These are phyloP conservation scores for Halenospora varia DNA, from an alignment of 495 filamentous ascomycete genomes.

Conservation along the genomic window DNA sequence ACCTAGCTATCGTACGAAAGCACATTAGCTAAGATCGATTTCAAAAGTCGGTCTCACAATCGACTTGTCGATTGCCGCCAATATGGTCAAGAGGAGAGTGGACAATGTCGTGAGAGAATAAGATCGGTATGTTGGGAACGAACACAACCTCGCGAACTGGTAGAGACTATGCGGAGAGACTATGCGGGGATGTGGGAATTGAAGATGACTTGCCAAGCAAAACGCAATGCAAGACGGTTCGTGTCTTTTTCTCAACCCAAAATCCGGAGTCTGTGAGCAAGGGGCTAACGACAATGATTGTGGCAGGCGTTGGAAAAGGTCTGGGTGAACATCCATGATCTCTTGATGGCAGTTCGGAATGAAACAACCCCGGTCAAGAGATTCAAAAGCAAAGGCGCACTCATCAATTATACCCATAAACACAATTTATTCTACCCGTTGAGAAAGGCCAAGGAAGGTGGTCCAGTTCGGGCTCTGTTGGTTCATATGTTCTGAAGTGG, in stretches of 20 bases:
- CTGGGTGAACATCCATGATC: not conserved
- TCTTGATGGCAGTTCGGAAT: not conserved
- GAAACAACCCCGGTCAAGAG: not conserved
- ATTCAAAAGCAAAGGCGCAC: not conserved
- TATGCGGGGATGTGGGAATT: not conserved
- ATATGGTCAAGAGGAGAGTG: no score
- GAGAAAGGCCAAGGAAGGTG: not conserved
- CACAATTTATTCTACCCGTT: not conserved
- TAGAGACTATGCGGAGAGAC: not conserved
- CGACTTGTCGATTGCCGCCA: no score
- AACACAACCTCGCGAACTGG: not conserved
- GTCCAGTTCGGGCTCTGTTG: not conserved
- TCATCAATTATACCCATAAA: not conserved
- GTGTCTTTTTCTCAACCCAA: no score
- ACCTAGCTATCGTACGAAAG: no score
- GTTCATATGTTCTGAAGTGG: not conserved
- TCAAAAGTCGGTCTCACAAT: no score
- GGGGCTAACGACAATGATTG: not conserved
- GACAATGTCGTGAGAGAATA: not conserved
- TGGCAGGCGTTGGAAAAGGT: not conserved
- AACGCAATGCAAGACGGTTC: not conserved
- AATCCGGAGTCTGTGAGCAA: not conserved
- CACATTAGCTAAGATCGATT: no score
- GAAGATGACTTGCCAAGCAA: not conserved
- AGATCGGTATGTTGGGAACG: not conserved